Conservation (phyloP, 2,329 filamentous ascomycete species). For the Apiospora koreana region DNA sequence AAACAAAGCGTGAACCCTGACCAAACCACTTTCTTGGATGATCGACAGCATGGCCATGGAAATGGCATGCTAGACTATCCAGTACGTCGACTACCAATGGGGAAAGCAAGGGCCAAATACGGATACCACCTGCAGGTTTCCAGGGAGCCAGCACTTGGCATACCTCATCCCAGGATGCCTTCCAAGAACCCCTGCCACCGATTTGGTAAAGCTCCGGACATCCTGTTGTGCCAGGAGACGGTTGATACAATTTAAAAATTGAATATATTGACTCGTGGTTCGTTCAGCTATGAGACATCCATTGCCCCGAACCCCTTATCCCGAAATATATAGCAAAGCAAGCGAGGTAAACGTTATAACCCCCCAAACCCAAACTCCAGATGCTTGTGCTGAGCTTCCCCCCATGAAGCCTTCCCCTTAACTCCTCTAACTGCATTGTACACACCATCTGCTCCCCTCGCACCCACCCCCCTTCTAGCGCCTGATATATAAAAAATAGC, state of each 20-base stretch:
- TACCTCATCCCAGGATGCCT: neutral
- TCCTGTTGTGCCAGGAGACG: neutral
- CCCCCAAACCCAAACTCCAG: neutral
- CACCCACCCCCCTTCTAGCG: neutral
- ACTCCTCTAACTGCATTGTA: neutral
- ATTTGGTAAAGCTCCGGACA: neutral
- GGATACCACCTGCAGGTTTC: neutral
- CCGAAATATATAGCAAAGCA: neutral
- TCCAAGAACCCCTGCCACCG: neutral
- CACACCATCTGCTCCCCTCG: neutral
- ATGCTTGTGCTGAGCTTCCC: conserved; percentile 6
- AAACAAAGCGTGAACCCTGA: neutral
- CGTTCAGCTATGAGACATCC: neutral
- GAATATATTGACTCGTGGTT: neutral
- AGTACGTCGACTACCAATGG: neutral
- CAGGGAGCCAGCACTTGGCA: neutral
- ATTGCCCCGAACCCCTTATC: neutral
- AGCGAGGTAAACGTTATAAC: neutral
- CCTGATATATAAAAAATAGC: neutral
- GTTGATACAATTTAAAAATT: neutral
- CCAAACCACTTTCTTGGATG: no score
- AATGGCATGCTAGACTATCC: neutral
- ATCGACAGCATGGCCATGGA: neutral
- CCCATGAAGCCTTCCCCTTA: neutral
- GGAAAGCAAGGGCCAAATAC: neutral